Conservation (phyloP, 1,139 yeast genomes). For the Blastobotrys ciferrii region DNA sequence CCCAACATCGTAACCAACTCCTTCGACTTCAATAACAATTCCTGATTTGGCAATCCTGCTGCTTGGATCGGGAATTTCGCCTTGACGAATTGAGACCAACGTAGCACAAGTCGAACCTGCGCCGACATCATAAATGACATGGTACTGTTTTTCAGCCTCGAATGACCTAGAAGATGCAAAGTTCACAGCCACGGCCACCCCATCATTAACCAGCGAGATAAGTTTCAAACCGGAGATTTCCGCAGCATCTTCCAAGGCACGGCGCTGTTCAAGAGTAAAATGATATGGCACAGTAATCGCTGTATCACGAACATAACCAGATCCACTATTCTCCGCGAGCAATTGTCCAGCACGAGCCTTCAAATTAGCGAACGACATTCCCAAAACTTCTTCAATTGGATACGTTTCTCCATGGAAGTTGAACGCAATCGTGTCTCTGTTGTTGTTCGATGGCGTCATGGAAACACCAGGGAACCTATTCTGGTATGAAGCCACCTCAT, state of each 20-base stretch:
- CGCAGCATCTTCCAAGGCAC: conserved; percentile 70
- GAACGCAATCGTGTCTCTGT: conserved; percentile 56
- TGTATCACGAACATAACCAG: conserved; percentile 55
- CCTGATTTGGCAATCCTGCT: conserved; percentile 30
- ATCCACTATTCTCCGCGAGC: conserved; percentile 37
- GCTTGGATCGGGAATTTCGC: conserved; percentile 35
- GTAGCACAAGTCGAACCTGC: conserved; percentile 91
- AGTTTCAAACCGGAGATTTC: conserved; percentile 66
- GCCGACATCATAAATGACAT: conserved; percentile 85
- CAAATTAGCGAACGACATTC: conserved; percentile 74
- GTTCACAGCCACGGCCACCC: conserved; percentile 84
- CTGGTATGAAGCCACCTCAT: conserved; percentile 44
- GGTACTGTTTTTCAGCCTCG: conserved; percentile 50
- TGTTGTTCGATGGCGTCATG: conserved; percentile 46
- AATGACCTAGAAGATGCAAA: conserved; percentile 53
- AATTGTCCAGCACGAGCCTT: conserved; percentile 59
- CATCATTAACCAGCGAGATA: conserved; percentile 79
- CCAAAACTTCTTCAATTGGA: conserved; percentile 76
- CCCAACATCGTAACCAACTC: conserved; percentile 61
- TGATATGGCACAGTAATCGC: conserved; percentile 78
- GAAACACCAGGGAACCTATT: conserved; percentile 61
- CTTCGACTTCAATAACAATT: conserved; percentile 58
- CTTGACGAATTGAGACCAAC: conserved; percentile 59
- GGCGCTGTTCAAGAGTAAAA: conserved; percentile 63
- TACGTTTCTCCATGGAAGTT: conserved; percentile 46